Percentiles rank a stretch among this genome's conserved stretches.
Conservation (phyloP, 108 stramenopile genomes). For the Cylindrotheca closterium region DNA sequence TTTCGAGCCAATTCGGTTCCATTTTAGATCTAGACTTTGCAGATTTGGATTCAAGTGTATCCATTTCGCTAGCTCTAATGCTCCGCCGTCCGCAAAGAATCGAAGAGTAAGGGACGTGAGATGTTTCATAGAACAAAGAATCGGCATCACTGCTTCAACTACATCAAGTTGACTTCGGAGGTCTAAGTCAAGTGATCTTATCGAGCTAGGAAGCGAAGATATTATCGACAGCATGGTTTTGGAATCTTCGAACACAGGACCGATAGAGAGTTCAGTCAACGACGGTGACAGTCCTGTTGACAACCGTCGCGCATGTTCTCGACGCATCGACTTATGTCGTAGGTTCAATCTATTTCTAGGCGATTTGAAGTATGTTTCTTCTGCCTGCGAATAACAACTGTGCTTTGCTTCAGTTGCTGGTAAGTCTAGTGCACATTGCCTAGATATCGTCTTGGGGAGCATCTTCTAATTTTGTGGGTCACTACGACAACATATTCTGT, state of each 20-base stretch:
- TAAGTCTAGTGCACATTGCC: not conserved
- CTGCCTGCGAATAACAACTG: not conserved
- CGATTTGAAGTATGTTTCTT: not conserved
- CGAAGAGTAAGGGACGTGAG: conserved; percentile 19
- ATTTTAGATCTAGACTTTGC: conserved; percentile 15
- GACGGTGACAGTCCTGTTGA: not conserved
- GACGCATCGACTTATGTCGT: conserved; percentile 13
- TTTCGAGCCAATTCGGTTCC: conserved; percentile 20
- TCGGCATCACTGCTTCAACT: conserved; percentile 12
- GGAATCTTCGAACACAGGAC: conserved; percentile 29
- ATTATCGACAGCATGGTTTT: conserved; percentile 11
- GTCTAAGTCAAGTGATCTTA: conserved; percentile 27
- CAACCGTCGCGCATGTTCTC: conserved; percentile 10
- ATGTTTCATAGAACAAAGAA: conserved; percentile 18
- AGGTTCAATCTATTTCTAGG: conserved; percentile 6
- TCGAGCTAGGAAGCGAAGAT: conserved; percentile 8
- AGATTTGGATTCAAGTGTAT: conserved; percentile 22
- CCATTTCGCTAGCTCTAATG: conserved; percentile 23
- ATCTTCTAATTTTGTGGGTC: not conserved
- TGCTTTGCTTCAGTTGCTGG: not conserved
- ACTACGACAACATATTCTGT: not conserved
- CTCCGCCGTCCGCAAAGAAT: conserved; percentile 30
- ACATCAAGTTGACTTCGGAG: conserved; percentile 16
- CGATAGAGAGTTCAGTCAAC: conserved; percentile 19
- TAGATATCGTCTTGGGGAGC: not conserved